Base-by-base conservation (phyloP, 2,329 filamentous ascomycete genomes). In the Ceratocystis papillata region DNA sequence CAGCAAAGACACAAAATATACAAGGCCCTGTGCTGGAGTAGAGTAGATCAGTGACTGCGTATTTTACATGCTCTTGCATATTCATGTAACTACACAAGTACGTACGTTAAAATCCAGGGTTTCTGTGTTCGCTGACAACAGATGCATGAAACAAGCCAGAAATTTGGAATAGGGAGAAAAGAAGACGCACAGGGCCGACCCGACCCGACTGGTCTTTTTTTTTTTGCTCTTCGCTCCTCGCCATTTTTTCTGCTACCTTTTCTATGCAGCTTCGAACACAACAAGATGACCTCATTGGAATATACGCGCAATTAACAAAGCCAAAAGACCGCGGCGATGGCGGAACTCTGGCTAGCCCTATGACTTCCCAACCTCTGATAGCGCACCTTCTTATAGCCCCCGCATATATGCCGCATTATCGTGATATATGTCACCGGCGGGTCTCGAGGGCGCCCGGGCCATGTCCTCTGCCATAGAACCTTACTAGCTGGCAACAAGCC, bases 391-490 rank as follows among this genome's bases (percentile, higher is more conserved):
- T 37, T 22, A 48, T 33, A 59, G 53, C 53, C 53, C 28, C 53
- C 28, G 53, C 53, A 59, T 59, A 59, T 59, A 59, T 59, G 53
- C 25, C 53, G 53, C 53, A 30, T 59, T 37, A 59, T 59, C 53
- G 15, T 17, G n/a, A 59, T 15, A 59, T 59, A 59, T 59, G 53
- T 59, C 53, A 59, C 25, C 10, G 53, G 53, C 28, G 53, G 53
- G 53, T 33, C 53, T 33, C 15, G 28, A 17, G 28, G 28, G n/a
- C 53, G 53, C 53, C 53, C 5, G 28, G 53, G 22, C 28, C 53
- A 59, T 17, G 28, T n/a, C 53, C 22, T 59, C 53, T 33, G 53
- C 53, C 15, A 17, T 33, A n/a, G 20, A 37, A 50, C 22, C 46
- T 22, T 22, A 20, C 46, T 22, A 50, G 46, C 46, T 50, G 46